Conservation (phyloP, 768 basidiomycete genomes). For the Tylopilus plumbeoviolaceoides region DNA sequence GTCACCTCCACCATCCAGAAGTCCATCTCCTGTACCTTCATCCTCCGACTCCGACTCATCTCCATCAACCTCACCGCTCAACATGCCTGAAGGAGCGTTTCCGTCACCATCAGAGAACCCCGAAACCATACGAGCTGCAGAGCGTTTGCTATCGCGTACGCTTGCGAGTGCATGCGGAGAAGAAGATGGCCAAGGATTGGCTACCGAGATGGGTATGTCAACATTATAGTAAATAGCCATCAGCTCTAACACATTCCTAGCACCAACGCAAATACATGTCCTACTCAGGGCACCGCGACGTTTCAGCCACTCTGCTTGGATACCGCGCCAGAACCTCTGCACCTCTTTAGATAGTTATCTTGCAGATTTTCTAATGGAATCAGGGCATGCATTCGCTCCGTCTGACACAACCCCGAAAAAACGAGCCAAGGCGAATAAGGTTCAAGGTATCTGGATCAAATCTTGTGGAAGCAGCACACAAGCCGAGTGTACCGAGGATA, state of each 20-base stretch:
- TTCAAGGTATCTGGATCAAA: conserved; percentile 44
- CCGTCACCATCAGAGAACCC: conserved; percentile 30
- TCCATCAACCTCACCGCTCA: conserved; percentile 21
- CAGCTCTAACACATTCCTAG: conserved; percentile 22
- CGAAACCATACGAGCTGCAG: conserved; percentile 32
- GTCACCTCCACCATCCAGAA: conserved; percentile 20
- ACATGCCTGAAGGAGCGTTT: not conserved
- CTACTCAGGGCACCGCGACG: conserved; percentile 45
- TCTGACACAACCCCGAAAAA: conserved; percentile 22
- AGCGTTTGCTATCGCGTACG: conserved; percentile 42
- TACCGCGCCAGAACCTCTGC: conserved; percentile 42
- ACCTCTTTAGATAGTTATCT: conserved; percentile 35
- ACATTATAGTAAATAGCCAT: not conserved
- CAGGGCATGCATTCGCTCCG: conserved; percentile 2
- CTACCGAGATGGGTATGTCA: conserved; percentile 38
- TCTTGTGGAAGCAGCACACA: conserved; percentile 5
- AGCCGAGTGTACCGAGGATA: conserved; percentile 6
- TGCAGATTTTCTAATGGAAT: conserved; percentile 32
- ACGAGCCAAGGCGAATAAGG: conserved; percentile 25
- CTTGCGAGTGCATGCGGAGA: conserved; percentile 43
- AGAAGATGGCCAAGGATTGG: conserved; percentile 35
- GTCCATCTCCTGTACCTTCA: conserved; percentile 20
- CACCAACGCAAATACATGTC: conserved; percentile 45
- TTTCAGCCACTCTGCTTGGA: conserved; percentile 45
- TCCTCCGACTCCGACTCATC: conserved; percentile 23